phyloP scores from a whole-genome alignment of 768 basidiomycete species.

The Phylloporus sp. region DNA sequence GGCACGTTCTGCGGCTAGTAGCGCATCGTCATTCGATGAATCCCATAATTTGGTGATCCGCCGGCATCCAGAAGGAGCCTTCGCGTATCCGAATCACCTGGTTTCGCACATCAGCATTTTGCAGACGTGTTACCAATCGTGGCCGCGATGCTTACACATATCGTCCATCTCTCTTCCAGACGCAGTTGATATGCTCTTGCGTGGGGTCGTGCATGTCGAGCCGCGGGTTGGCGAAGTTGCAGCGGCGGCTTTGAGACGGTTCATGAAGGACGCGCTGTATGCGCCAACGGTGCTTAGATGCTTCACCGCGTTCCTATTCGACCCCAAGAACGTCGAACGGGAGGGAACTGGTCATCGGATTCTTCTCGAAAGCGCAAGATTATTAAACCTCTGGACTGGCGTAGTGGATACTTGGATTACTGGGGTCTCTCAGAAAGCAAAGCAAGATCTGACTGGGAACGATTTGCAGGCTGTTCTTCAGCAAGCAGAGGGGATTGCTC shows the following conservation, averaged over 20 bases:
- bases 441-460: slow-evolving; percentile 36
- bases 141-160: slow-evolving; percentile 74
- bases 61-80: slow-evolving; percentile 56
- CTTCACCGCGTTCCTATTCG: slow-evolving; percentile 71
- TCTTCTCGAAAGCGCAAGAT: slow-evolving; percentile 58
- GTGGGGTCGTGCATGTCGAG: slow-evolving; percentile 82
- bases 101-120: slow-evolving; percentile 65
- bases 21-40: slow-evolving; percentile 59
- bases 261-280: slow-evolving; percentile 57
- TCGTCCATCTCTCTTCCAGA: slow-evolving; percentile 49
- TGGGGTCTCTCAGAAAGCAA: slow-evolving; percentile 38
- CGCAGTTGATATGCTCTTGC: slow-evolving; percentile 72
- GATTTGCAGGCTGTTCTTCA: slow-evolving; percentile 40
- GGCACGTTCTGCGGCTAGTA: slow-evolving; percentile 35
- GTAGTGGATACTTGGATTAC: slow-evolving; percentile 68
- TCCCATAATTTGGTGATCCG: slow-evolving; percentile 61
- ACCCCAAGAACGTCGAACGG: slow-evolving; percentile 54
- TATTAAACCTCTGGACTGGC: slow-evolving; percentile 69
- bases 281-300: slow-evolving; percentile 55
- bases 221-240: slow-evolving; percentile 68
- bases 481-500: slow-evolving; percentile 59
- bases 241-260: slow-evolving; percentile 59
- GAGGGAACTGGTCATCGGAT: slow-evolving; percentile 62
- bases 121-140: slow-evolving; percentile 72
- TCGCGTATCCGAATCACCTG: slow-evolving; percentile 62